These are phyloP conservation scores for Fusarium sp. DNA, from an alignment of 2,329 filamentous ascomycete genomes.

Conservation along the genomic window DNA sequence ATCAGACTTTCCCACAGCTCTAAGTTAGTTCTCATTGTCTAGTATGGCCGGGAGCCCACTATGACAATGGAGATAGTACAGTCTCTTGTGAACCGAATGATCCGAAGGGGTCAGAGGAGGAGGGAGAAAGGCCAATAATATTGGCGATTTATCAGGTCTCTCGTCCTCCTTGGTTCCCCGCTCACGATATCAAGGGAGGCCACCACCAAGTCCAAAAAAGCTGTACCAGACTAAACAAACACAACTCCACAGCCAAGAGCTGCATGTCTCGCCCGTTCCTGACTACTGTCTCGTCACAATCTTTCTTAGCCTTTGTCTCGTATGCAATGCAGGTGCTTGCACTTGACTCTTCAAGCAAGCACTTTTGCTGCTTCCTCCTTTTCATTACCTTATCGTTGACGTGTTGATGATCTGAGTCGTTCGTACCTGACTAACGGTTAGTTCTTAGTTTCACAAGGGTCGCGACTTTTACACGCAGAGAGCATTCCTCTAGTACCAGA, in stretches of 20 bases:
- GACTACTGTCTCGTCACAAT: slow-evolving; percentile 34
- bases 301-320: slow-evolving; percentile 9
- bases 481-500: slow-evolving; percentile 35
- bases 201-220: not conserved
- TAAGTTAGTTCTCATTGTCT: slow-evolving; percentile 20
- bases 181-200: slow-evolving; percentile 31
- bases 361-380: slow-evolving; percentile 9
- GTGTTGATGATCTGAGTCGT: slow-evolving; percentile 35
- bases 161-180: slow-evolving; percentile 11
- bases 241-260: not conserved
- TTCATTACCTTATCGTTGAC: slow-evolving; percentile 22
- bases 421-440: slow-evolving; percentile 31
- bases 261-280: slow-evolving; percentile 33
- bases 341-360: slow-evolving; percentile 24
- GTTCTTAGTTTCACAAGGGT: slow-evolving; percentile 15
- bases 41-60: slow-evolving; percentile 7
- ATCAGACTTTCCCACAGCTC: slow-evolving; percentile 19
- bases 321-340: slow-evolving; percentile 7
- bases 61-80: slow-evolving; percentile 20
- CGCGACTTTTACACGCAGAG: slow-evolving; percentile 37
- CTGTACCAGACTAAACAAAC: not conserved
- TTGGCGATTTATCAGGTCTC: slow-evolving; percentile 37
- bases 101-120: slow-evolving; percentile 14
- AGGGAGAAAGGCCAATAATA: slow-evolving; percentile 41
- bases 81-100: slow-evolving; percentile 9